Evolutionary conservation across 352 stramenopile species (phyloP), one percentile per base, ranked within the genome.

Genomic region (Thraustochytrium striatum): DNA sequence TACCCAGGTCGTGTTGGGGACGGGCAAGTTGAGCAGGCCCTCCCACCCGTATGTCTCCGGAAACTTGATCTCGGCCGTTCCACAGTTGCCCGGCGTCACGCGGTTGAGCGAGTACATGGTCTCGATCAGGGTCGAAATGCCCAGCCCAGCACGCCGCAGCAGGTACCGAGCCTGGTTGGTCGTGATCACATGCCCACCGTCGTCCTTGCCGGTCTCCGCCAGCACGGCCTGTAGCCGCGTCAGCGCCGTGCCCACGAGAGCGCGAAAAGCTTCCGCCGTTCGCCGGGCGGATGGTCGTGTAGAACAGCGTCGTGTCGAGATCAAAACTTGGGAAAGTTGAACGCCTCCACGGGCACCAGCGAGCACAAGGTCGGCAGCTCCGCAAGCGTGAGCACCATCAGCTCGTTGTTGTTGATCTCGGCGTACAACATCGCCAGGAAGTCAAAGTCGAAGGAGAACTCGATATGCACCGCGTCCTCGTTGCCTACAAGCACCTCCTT

Each of bases 161-260:
- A 62, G 55, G 55, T 62, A 62, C 9, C 55, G 55, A 36, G n/a
- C 55, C 55, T 62, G 55, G 33, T 62, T 62, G 25, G 55, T 62
- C 25, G 55, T 62, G 33, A 62, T 62, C 9, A 9, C 9, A n/a
- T 62, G 33, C 55, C 9, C n/a, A n/a, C n/a, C n/a, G n/a, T n/a
- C n/a, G n/a, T n/a, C n/a, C n/a, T n/a, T 9, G 8, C 25, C 55
- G 25, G 25, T 16, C 32, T 25, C 9, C 9, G 25, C 55, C 25
- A 62, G 55, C 32, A 25, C 55, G 55, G n/a, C 9, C 55, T 62
- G 55, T 16, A 62, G 55, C 9, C 25, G 8, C 9, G 33, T 30
- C 9, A 62, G 33, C 9, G 55, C 55, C 16, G 9, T 9, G 9
- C 55, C 55, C 55, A 62, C 25, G 55, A 13, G 55, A 62, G 55